Evolutionary conservation across 805 yeast genomes (phyloP).

Genomic region (Torulaspora maleeae): DNA sequence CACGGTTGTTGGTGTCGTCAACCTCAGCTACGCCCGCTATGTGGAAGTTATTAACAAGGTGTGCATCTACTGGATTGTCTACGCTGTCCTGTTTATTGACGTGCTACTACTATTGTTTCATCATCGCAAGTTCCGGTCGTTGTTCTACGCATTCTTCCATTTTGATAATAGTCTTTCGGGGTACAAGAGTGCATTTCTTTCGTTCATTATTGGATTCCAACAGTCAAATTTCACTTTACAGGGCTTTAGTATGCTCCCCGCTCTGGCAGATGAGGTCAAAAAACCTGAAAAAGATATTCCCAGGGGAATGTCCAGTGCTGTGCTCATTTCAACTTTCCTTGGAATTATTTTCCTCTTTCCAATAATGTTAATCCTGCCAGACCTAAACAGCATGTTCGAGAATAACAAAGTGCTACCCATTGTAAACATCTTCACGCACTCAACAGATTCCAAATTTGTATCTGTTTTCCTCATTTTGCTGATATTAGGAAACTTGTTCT

Average conservation of each 20-base stretch:
- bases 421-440: conserved; percentile 65
- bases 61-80: conserved; percentile 72
- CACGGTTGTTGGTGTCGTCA: conserved; percentile 55
- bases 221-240: conserved; percentile 75
- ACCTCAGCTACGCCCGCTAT: conserved; percentile 53
- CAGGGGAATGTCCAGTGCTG: conserved; percentile 63
- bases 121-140: conserved; percentile 51
- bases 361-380: conserved; percentile 66
- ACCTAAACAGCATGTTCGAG: conserved; percentile 51
- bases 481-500: conserved; percentile 63
- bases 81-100: conserved; percentile 65
- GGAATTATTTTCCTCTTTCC: conserved; percentile 74
- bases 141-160: conserved; percentile 54
- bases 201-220: conserved; percentile 73
- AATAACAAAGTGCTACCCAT: conserved; percentile 70
- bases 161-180: conserved; percentile 73
- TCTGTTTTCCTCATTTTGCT: conserved; percentile 64
- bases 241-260: conserved; percentile 77
- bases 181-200: conserved; percentile 58
- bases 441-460: conserved; percentile 63
- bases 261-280: conserved; percentile 78
- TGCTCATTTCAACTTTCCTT: conserved; percentile 57
- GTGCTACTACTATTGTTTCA: conserved; percentile 54
- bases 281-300: conserved; percentile 72
- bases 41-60: conserved; percentile 60